Evolutionary conservation across 257 asterid genomes (phyloP).

Genomic region (Lycium ferocissimum): DNA sequence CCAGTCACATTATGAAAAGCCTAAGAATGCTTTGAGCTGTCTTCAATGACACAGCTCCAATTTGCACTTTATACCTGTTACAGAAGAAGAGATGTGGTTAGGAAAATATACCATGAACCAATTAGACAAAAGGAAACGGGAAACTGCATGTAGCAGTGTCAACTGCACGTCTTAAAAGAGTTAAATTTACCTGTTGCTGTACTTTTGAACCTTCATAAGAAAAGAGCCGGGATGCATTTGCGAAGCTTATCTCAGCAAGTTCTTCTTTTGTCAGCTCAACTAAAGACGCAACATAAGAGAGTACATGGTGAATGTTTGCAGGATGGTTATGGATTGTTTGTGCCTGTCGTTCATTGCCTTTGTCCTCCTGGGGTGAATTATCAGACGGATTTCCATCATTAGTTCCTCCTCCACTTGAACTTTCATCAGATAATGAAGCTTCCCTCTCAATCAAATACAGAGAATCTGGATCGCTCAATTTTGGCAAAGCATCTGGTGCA

Average conservation of each 20-base stretch:
- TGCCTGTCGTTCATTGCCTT: constrained; percentile 27
- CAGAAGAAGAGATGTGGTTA: background rate
- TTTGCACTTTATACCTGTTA: background rate
- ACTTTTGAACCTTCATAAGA: constrained; percentile 83
- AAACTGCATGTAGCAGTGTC: background rate
- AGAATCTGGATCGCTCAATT: constrained; percentile 38
- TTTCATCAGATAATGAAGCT: constrained; percentile 33
- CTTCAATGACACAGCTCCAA: background rate
- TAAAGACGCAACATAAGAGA: constrained; percentile 68
- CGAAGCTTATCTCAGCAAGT: constrained; percentile 72
- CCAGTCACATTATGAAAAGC: background rate
- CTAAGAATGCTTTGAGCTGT: background rate
- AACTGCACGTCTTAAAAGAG: background rate
- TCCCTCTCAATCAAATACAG: constrained; percentile 46
- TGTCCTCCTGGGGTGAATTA: constrained; percentile 16
- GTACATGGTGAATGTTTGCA: constrained; percentile 80
- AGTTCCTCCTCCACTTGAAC: constrained; percentile 28
- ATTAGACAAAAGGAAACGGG: too few species aligned
- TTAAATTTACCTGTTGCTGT: constrained; percentile 30
- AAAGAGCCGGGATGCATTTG: constrained; percentile 71
- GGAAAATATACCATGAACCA: background rate
- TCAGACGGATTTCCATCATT: background rate
- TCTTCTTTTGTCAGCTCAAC: constrained; percentile 66
- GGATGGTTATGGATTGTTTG: constrained; percentile 74
- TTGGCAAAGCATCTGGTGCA: constrained; percentile 90